A percentile compares a stretch with the other conserved stretches of the same genome.
phyloP scores from a whole-genome alignment of 768 basidiomycete genomes.

The Serendipita vermifera region DNA sequence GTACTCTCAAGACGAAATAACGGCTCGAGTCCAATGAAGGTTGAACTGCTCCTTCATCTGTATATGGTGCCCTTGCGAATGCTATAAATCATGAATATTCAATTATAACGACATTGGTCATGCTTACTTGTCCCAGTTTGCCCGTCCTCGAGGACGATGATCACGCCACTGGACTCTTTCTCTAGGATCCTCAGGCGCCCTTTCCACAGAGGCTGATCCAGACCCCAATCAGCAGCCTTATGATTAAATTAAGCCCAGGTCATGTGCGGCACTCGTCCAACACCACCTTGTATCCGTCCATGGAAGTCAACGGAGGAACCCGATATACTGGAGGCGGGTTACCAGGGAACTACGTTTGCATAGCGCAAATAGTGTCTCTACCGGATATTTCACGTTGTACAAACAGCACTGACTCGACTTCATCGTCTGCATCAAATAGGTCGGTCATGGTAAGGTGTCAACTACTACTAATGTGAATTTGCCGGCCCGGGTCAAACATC shows the following conservation, averaged over 20 bases:
- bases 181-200: constrained; percentile 1
- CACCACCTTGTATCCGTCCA: constrained; percentile 6
- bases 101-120: too few relatives aligned
- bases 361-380: neutral
- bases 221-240: constrained; percentile 5
- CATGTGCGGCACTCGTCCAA: neutral
- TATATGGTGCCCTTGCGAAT: constrained; percentile 80
- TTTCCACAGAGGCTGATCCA: neutral
- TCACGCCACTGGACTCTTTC: constrained; percentile 2
- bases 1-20: constrained; percentile 87
- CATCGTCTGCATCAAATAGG: constrained; percentile 20
- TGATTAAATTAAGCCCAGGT: neutral
- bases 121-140: neutral
- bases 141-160: neutral
- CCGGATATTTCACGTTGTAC: constrained; percentile 14
- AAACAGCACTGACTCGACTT: constrained; percentile 16
- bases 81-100: too few relatives aligned
- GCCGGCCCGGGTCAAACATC: neutral
- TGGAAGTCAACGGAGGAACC: neutral
- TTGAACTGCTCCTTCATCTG: constrained; percentile 72
- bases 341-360: neutral
- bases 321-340: neutral
- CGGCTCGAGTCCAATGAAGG: constrained; percentile 91
- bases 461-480: too few relatives aligned
- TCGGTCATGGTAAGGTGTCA: neutral